A percentile compares a stretch with the other conserved stretches of the same genome.
These are phyloP conservation scores for Epichloe elymi DNA, from an alignment of 2,329 filamentous ascomycete genomes.

Conservation along the genomic window DNA sequence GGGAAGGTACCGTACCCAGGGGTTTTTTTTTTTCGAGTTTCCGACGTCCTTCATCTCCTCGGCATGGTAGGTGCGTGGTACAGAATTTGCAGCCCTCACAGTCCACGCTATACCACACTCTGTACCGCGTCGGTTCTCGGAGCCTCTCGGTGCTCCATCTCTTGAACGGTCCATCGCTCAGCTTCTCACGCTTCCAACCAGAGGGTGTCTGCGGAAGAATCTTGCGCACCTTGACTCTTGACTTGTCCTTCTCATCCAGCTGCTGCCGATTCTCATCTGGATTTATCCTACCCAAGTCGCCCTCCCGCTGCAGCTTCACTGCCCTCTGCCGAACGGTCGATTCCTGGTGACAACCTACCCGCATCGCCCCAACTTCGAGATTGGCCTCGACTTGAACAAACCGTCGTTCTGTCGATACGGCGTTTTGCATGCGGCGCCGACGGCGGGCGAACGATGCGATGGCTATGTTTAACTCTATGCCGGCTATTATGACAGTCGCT, in stretches of 20 bases:
- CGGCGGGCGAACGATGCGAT: conserved; percentile 33
- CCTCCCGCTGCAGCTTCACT: background rate
- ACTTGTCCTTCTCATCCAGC: background rate
- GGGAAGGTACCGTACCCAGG: too few species aligned
- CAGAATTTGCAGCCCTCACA: too few species aligned
- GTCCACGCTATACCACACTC: background rate
- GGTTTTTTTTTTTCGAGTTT: too few species aligned
- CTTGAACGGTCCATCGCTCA: too few species aligned
- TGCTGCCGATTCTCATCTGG: background rate
- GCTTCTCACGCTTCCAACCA: too few species aligned
- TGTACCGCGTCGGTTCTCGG: background rate
- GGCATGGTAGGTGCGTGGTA: too few species aligned
- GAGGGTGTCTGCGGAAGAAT: too few species aligned
- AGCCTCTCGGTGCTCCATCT: too few species aligned
- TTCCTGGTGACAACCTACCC: background rate
- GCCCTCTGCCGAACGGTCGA: background rate
- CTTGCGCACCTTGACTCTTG: background rate
- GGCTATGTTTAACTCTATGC: conserved; percentile 45
- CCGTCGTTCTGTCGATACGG: conserved; percentile 4
- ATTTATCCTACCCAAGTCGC: background rate
- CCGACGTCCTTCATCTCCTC: too few species aligned
- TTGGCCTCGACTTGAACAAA: background rate
- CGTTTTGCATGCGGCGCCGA: conserved; percentile 14
- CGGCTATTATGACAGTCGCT: conserved; percentile 34
- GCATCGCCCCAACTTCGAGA: background rate